These are phyloP conservation scores for Puccinia triticina DNA, from an alignment of 1,284 basidiomycete species.

Conservation along the genomic window DNA sequence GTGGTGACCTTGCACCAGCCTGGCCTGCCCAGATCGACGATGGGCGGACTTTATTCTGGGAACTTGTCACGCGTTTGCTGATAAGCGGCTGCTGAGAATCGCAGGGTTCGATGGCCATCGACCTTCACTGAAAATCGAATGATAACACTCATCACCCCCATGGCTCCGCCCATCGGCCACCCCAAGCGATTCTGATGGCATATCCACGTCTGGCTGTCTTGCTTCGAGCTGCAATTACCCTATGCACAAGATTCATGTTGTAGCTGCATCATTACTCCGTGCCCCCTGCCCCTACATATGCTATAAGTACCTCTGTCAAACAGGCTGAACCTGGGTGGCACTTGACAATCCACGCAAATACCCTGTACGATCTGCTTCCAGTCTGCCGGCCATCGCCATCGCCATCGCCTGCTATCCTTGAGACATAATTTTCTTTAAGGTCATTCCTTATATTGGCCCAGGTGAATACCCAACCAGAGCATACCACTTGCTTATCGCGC, in stretches of 20 bases:
- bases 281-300: slow-evolving; percentile 3
- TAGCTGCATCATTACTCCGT: background rate
- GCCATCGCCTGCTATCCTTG: no score
- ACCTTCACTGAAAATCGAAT: background rate
- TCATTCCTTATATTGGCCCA: background rate
- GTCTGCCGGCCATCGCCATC: background rate
- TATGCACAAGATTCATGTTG: background rate
- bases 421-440: background rate
- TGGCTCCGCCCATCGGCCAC: background rate
- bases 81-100: background rate
- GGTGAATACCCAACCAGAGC: background rate
- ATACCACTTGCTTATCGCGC: background rate
- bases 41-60: background rate
- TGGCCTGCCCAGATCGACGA: background rate
- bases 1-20: background rate
- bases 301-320: background rate
- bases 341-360: background rate
- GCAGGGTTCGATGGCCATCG: slow-evolving; percentile 1
- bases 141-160: background rate
- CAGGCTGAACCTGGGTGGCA: background rate
- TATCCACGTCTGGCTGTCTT: no score
- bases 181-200: background rate
- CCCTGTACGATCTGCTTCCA: background rate
- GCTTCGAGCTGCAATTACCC: background rate
- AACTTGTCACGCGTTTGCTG: background rate